phyloP scores from a whole-genome alignment of 1,284 basidiomycete species.

The Paramarasmius palmivorus region DNA sequence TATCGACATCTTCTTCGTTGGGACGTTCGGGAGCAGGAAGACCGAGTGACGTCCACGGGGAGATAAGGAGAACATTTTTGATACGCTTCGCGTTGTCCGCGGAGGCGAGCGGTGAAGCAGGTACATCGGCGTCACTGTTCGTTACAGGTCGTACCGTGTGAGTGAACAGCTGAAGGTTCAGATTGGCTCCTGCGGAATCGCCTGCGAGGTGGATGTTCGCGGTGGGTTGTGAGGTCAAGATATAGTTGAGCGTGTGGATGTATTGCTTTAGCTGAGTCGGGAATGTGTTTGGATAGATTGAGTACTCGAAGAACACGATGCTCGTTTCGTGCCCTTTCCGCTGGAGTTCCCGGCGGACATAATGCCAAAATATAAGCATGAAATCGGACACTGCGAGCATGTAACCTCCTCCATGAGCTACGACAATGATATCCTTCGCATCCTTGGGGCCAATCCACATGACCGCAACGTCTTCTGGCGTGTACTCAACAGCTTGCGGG shows the following conservation, averaged over 20 bases:
- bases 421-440: conserved; percentile 36
- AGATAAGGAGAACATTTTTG: conserved; percentile 23
- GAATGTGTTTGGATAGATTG: conserved; percentile 27
- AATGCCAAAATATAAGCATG: conserved; percentile 11
- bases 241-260: conserved; percentile 31
- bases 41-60: conserved; percentile 13
- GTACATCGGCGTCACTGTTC: conserved; percentile 5
- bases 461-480: conserved; percentile 16
- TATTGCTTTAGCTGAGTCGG: conserved; percentile 38
- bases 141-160: conserved; percentile 31
- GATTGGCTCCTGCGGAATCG: conserved; percentile 46
- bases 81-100: conserved; percentile 22
- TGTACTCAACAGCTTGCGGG: conserved; percentile 19
- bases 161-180: conserved; percentile 44
- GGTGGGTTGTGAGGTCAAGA: conserved; percentile 29
- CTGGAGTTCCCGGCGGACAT: conserved; percentile 16
- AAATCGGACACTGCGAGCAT: conserved; percentile 9
- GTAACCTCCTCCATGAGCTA: conserved; percentile 29
- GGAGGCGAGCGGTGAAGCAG: background rate
- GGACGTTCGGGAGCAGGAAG: background rate
- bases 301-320: conserved; percentile 18
- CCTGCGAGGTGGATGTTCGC: conserved; percentile 53
- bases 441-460: conserved; percentile 39
- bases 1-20: conserved; percentile 5
- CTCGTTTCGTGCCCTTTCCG: conserved; percentile 13